A percentile compares a stretch with the other conserved stretches of the same genome.
These are phyloP conservation scores for Aplosporella prunicola DNA, from an alignment of 2,329 filamentous ascomycete species.

Conservation along the genomic window DNA sequence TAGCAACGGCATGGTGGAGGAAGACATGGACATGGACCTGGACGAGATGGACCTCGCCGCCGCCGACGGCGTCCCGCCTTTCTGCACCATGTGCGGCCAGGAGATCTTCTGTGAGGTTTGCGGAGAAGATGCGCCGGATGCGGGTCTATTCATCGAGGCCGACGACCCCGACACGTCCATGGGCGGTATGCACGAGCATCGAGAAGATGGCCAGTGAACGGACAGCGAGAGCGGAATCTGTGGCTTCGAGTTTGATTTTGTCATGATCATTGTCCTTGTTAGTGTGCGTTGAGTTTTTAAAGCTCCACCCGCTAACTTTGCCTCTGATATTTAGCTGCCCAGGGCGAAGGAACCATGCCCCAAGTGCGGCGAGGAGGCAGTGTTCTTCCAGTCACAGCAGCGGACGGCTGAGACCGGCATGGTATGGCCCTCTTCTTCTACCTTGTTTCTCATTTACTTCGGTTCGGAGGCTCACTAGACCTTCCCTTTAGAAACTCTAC, in stretches of 20 bases:
- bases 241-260: no score
- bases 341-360: conserved; percentile 80
- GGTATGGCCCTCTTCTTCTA: conserved; percentile 51
- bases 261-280: no score
- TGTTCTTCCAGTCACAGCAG: conserved; percentile 98
- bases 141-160: conserved; percentile 36
- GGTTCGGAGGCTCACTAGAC: not conserved
- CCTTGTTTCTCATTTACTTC: conserved; percentile 7
- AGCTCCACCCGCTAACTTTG: conserved; percentile 25
- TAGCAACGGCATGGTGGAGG: conserved; percentile 7
- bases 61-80: conserved; percentile 28
- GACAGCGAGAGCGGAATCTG: no score
- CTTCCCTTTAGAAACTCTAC: conserved; percentile 37
- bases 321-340: conserved; percentile 68
- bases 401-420: conserved; percentile 95
- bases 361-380: conserved; percentile 78
- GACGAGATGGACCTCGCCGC: conserved; percentile 14
- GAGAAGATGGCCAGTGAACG: no score
- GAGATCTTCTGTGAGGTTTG: conserved; percentile 47
- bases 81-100: conserved; percentile 51
- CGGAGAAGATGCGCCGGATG: conserved; percentile 35
- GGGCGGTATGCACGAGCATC: no score
- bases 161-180: no score
- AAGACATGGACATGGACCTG: conserved; percentile 13
- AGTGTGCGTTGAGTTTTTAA: conserved; percentile 11